Base-by-base conservation (phyloP, 805 yeast species). In the Cyberlindnera xishuangbannaensis region DNA sequence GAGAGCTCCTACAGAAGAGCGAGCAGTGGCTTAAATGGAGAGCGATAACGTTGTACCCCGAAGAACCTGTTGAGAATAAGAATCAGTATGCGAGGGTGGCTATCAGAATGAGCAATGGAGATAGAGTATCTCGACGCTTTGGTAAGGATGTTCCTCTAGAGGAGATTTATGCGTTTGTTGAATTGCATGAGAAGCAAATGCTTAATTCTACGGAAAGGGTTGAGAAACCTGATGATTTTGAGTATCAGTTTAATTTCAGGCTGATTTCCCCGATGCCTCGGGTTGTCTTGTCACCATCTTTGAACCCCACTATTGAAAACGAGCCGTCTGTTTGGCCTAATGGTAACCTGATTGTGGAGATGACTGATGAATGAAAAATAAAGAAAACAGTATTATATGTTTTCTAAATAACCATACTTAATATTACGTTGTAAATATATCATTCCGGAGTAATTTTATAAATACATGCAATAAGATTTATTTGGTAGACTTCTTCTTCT, bases 91-190 rank as follows among this genome's bases (percentile, higher is more conserved):
- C 92, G 8, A 70, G 81, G 25, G 63, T 90, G 3, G 88, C 92
- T 1, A 69, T 90, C 8, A 69, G 90, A 43, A 51, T 84, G 25
- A 69, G 70, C 1, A 59, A 65, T 38, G 94, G 95, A 3, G 64
- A 64, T 30, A 69, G 96, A 38, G 51, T 74, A 1, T 61, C 69
- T 7, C 55, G 73, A 45, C 51, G 69, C 50, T 64, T 85, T 39
- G 52, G 61, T 27, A 66, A 70, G 11, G 51, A 60, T 18, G 60
- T 64, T 11, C 48, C 67, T 1, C 56, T 85, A 2, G 77, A 73
- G 35, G 87, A 83, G 33, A 59, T 90, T 11, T 81, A 78, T 51
- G 82, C 87, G 8, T 78, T 65, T 49, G 82, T 78, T 13, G 94
- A 83, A 43, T 61, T 80, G 41, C 46, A 56, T 18, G 54, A 51